Base-by-base conservation (phyloP, 345 rosid genomes). In the Zanthoxylum bungeanum region DNA sequence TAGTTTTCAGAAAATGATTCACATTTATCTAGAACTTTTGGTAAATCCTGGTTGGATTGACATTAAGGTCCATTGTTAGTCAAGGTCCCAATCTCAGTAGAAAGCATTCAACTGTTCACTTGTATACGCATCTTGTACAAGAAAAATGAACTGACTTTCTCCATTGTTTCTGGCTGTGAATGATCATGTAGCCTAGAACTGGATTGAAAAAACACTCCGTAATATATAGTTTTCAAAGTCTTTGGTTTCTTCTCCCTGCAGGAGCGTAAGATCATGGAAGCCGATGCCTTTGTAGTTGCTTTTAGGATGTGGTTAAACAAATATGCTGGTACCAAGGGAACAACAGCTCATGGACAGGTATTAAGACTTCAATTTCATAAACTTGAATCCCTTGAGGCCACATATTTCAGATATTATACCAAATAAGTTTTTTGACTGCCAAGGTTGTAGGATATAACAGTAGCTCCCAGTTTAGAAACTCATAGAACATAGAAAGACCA, bases 191-290 rank as follows among this genome's bases (percentile, higher is more conserved):
- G n/a, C n/a, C n/a, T 31, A 25, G 27, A 31, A 40, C 16, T 4
- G 16, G 25, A 31, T 14, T 0, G 7, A 4, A 3, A 28, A 16
- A 28, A 46, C 17, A 7, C 27, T n/a, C 10, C 2, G 63, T 4
- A 11, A 3, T 16, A 34, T 21, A 25, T 27, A 16, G 16, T 39
- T 46, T 4, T 36, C 64, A 55, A 64, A 70, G n/a, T n/a, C 61
- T 34, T 59, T 4, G 39, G 22, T 61, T 73, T 71, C 53, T 68
- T n/a, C n/a, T n/a, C n/a, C 16, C 39, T 64, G 66, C 55, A 91
- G 98, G 98, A 93, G 87, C 86, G 85, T 63, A 91, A 86, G 83
- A 82, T 93, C 79, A 78, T 78, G 83, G 97, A 87, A 64, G 82
- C 98, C 9, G 97, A 91, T 74, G 90, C 86, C 7, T 82, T 80